phyloP scores from a whole-genome alignment of 1,284 basidiomycete species.

The Cerrena zonata region DNA sequence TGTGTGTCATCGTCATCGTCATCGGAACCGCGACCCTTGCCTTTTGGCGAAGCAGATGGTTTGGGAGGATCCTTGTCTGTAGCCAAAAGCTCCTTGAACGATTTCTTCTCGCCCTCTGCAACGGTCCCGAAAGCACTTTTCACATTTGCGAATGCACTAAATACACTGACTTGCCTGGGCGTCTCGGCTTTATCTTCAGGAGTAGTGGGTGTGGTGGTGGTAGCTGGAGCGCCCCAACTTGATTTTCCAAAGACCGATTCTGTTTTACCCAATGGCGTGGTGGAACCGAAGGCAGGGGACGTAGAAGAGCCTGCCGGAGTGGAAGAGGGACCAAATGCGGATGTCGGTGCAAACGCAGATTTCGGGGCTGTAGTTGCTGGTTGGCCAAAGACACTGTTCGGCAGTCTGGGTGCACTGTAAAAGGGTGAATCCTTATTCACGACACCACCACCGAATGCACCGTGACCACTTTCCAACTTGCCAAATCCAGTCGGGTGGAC shows the following conservation, averaged over 20 bases:
- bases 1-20: constrained; percentile 17
- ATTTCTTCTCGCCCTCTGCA: constrained; percentile 29
- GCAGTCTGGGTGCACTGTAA: constrained; percentile 39
- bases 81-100: constrained; percentile 37
- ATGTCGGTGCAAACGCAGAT: not conserved
- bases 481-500: constrained; percentile 32
- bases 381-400: constrained; percentile 15
- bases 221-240: constrained; percentile 4
- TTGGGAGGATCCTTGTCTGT: constrained; percentile 16
- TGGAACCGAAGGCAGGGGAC: constrained; percentile 24
- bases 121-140: constrained; percentile 40
- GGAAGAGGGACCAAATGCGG: not conserved
- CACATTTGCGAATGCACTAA: constrained; percentile 43
- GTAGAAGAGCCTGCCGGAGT: not conserved
- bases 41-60: not conserved
- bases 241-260: constrained; percentile 1
- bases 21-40: constrained; percentile 17
- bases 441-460: constrained; percentile 30
- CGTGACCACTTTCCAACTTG: constrained; percentile 37
- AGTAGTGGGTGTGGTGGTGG: constrained; percentile 24
- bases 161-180: constrained; percentile 29
- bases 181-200: constrained; percentile 22
- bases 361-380: constrained; percentile 20
- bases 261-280: constrained; percentile 15
- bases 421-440: constrained; percentile 42